Conservation (phyloP, 306 rosid species). For the Lagenaria siceraria region DNA sequence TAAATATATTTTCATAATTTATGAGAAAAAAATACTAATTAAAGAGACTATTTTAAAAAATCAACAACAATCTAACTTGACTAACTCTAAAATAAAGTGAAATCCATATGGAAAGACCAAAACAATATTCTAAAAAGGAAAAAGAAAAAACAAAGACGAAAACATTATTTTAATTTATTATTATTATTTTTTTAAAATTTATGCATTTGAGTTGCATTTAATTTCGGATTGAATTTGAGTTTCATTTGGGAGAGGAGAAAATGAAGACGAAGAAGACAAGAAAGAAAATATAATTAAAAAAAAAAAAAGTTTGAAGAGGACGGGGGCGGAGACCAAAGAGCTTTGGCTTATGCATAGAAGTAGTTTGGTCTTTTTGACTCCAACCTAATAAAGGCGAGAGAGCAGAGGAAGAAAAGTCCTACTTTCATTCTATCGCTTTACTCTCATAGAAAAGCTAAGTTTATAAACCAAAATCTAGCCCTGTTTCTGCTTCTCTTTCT, state of each 20-base stretch:
- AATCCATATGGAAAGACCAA: too few relatives aligned
- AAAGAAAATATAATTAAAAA: neutral
- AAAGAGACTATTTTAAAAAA: too few relatives aligned
- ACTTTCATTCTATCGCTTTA: constrained; percentile 8
- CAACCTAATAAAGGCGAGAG: constrained; percentile 15
- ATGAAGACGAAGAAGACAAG: neutral
- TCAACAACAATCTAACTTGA: too few relatives aligned
- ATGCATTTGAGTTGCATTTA: neutral
- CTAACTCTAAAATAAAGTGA: too few relatives aligned
- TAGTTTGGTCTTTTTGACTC: constrained; percentile 50
- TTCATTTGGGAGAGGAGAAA: neutral
- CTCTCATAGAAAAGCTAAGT: constrained; percentile 10
- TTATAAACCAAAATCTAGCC: neutral
- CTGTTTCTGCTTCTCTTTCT: neutral
- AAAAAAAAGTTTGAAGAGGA: constrained; percentile 1
- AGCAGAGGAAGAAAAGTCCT: constrained; percentile 25
- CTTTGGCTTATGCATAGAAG: constrained; percentile 11
- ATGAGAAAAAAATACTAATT: too few relatives aligned
- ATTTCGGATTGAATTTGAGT: constrained; percentile 17
- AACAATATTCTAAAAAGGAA: too few relatives aligned
- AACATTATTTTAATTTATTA: neutral
- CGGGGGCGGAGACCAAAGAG: constrained; percentile 21
- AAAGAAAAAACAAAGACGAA: too few relatives aligned
- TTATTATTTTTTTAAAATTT: neutral
- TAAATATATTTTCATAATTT: too few relatives aligned